Evolutionary conservation across 345 rosid species (phyloP).

Genomic region (Rhodomyrtus tomentosa): DNA sequence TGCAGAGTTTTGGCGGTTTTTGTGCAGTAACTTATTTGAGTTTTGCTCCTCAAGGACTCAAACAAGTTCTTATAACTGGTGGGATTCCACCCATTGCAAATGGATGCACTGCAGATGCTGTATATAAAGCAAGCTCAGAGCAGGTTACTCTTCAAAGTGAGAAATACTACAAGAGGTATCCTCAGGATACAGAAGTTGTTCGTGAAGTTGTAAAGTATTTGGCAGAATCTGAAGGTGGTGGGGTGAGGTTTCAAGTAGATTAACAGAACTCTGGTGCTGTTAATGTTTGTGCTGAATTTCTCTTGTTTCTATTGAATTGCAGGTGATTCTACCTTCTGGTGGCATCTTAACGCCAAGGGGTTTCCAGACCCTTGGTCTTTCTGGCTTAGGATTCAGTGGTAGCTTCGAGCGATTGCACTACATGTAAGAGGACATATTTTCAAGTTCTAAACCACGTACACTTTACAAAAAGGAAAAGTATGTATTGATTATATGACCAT

Average conservation of each 20-base stretch:
- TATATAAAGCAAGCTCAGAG: constrained; percentile 45
- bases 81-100: constrained; percentile 79
- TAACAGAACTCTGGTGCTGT: not conserved
- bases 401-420: constrained; percentile 94
- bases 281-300: not conserved
- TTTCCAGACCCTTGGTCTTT: constrained; percentile 73
- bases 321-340: constrained; percentile 90
- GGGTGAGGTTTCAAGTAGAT: constrained; percentile 33
- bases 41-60: constrained; percentile 85
- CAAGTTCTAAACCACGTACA: not conserved
- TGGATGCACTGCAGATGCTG: constrained; percentile 63
- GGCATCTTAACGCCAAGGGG: constrained; percentile 76
- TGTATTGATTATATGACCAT: not conserved
- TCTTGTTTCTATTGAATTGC: not conserved
- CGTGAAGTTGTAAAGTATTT: constrained; percentile 48
- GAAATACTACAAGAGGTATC: constrained; percentile 87
- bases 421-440: constrained; percentile 32
- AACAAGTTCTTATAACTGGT: constrained; percentile 83
- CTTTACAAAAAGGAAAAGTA: not conserved
- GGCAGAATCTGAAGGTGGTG: constrained; percentile 74
- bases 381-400: constrained; percentile 71
- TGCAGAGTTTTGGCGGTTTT: constrained; percentile 91
- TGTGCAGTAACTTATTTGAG: constrained; percentile 86
- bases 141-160: constrained; percentile 61
- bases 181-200: constrained; percentile 63